Evolutionary conservation across 1,284 basidiomycete species (phyloP).

Genomic region (Irpex rosettiformis): DNA sequence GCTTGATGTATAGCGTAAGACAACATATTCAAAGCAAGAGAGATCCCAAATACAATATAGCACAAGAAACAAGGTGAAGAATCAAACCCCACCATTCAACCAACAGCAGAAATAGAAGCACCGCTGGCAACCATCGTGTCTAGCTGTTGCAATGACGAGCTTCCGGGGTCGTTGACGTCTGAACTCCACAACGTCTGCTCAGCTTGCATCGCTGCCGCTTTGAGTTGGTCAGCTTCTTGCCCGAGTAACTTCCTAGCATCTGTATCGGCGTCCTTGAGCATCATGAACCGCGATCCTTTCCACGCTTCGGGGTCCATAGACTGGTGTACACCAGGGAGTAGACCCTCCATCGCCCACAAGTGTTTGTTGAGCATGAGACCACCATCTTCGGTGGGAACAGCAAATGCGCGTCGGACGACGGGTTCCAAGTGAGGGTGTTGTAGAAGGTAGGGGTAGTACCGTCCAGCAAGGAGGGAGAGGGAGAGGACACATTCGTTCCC

Average conservation of each 20-base stretch:
- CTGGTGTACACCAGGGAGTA: slow-evolving; percentile 60
- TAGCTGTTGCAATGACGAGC: background rate
- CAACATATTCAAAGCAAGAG: background rate
- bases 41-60: background rate
- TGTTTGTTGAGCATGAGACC: slow-evolving; percentile 40
- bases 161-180: background rate
- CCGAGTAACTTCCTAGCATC: slow-evolving; percentile 32
- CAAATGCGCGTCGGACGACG: slow-evolving; percentile 37
- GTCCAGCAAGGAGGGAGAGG: slow-evolving; percentile 62
- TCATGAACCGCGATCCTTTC: slow-evolving; percentile 44
- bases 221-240: slow-evolving; percentile 2
- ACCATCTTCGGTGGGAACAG: slow-evolving; percentile 26
- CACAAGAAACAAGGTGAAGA: background rate
- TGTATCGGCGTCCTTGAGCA: slow-evolving; percentile 57
- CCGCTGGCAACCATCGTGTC: background rate
- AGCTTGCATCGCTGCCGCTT: background rate
- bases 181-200: background rate
- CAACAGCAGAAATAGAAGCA: background rate
- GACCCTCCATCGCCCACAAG: slow-evolving; percentile 64
- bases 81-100: background rate
- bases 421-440: slow-evolving; percentile 52
- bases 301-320: slow-evolving; percentile 58
- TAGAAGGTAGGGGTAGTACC: slow-evolving; percentile 71
- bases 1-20: background rate
- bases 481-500: slow-evolving; percentile 64